These are phyloP conservation scores for Tirmania nivea DNA, from an alignment of 495 filamentous ascomycete genomes.

Conservation along the genomic window DNA sequence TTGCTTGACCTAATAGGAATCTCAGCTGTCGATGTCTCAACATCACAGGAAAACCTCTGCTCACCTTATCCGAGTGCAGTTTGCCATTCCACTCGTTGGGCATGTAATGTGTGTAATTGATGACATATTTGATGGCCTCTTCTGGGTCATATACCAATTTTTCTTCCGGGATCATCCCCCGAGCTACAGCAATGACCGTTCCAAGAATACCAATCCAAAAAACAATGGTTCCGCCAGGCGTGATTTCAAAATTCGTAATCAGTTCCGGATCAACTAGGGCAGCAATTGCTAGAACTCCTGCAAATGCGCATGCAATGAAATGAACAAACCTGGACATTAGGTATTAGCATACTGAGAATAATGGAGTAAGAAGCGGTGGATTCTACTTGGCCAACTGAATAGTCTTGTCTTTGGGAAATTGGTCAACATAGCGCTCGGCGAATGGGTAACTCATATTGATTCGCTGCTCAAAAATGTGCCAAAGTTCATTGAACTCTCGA, in stretches of 20 bases:
- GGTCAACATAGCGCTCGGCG: slow-evolving; percentile 76
- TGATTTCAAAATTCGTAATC: slow-evolving; percentile 80
- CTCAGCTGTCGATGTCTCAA: not conserved
- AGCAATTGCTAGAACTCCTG: slow-evolving; percentile 57
- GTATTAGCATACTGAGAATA: not conserved
- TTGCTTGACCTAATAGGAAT: slow-evolving; percentile 28
- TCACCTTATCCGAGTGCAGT: slow-evolving; percentile 70
- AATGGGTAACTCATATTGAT: slow-evolving; percentile 88
- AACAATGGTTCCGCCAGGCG: slow-evolving; percentile 55
- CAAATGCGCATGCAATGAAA: slow-evolving; percentile 67
- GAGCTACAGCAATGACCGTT: slow-evolving; percentile 56
- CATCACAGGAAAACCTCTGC: slow-evolving; percentile 6
- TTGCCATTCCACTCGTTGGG: slow-evolving; percentile 72
- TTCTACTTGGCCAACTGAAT: slow-evolving; percentile 39
- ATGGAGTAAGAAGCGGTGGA: not conserved
- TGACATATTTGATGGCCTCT: slow-evolving; percentile 64
- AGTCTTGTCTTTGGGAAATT: slow-evolving; percentile 89
- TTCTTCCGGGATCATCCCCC: slow-evolving; percentile 63
- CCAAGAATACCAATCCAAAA: slow-evolving; percentile 28
- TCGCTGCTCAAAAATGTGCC: slow-evolving; percentile 72
- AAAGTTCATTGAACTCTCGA: slow-evolving; percentile 90
- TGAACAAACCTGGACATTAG: slow-evolving; percentile 40
- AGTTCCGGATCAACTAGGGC: slow-evolving; percentile 73
- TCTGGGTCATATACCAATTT: slow-evolving; percentile 82
- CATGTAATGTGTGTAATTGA: slow-evolving; percentile 75